Evolutionary conservation across 2,329 filamentous ascomycete genomes (phyloP), one percentile per base, ranked within the genome.

Genomic region (Hysterium pulicare): DNA sequence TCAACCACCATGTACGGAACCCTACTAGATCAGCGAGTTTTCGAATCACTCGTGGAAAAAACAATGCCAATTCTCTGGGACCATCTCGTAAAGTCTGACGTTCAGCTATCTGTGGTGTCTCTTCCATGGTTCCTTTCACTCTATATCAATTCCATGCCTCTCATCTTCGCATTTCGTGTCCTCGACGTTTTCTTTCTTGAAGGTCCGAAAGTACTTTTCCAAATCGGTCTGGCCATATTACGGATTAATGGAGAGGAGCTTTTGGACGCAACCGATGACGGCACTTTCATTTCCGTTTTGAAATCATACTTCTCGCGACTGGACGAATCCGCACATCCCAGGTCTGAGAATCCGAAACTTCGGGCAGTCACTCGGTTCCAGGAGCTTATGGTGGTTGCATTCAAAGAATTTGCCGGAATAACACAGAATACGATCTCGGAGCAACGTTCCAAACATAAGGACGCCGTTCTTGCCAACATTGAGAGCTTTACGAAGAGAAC

Each of bases 1-100:
- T 97, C 91, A 4, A 94, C 87, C 15, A 98, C 94, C 51, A 98
- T 98, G 93, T 98, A 98, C 68, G 93, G 93, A 54, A 98, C 93
- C 1, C 76, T 98, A 4, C 78, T 98, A 30, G 93, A 98, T 61
- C 93, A 98, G 60, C 89, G 93, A 54, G 93, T 98, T 11, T 98
- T 98, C 58, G 93, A 98, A 70, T 94, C 87, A 2, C 76, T 98
- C 3, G 93, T 98, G n/a, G 93, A 98, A 67, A 93, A 89, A 71
- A 98, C 93, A 1, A 97, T 98, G 90, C 93, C 93, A 1, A 86
- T 98, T 45, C 78, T 98, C 13, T 98, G 93, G 90, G 91, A 97
- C 17, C 93, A 98, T 60, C 81, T 98, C n/a, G 86, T 90, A 51
- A 95, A 93, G 70, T 93, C 87, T 45, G 93, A 98, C 60, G 90